phyloP scores from a whole-genome alignment of 2,329 filamentous ascomycete species.

The Hypocreales sp. region DNA sequence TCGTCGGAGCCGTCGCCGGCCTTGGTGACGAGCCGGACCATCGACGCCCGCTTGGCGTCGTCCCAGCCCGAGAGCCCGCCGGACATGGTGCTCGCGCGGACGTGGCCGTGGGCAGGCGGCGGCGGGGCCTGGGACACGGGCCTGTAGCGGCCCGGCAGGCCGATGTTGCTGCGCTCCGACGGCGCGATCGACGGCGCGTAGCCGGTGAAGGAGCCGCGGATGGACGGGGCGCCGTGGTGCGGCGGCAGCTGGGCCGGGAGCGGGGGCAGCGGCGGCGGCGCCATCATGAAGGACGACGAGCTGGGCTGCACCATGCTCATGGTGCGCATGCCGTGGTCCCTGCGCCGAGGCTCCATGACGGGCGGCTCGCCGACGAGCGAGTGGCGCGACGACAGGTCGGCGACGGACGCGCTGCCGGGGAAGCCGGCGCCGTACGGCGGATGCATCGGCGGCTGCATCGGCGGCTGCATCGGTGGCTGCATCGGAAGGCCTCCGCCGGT shows the following conservation, averaged over 20 bases:
- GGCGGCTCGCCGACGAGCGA: slow-evolving; percentile 32
- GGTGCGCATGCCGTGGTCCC: slow-evolving; percentile 41
- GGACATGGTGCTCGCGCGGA: slow-evolving; percentile 18
- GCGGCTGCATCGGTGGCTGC: slow-evolving; percentile 13
- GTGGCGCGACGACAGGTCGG: slow-evolving; percentile 25
- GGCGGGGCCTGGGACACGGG: slow-evolving; percentile 57
- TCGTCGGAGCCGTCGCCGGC: slow-evolving; percentile 29
- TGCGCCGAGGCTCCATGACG: slow-evolving; percentile 26
- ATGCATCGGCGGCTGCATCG: slow-evolving; percentile 11
- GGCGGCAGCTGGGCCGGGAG: slow-evolving; percentile 18
- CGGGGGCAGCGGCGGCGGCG: no score
- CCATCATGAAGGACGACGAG: slow-evolving; percentile 41
- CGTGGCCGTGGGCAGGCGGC: slow-evolving; percentile 13
- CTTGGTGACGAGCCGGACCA: slow-evolving; percentile 22
- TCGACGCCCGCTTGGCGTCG: slow-evolving; percentile 17
- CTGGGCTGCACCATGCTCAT: slow-evolving; percentile 75
- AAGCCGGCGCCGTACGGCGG: slow-evolving; percentile 11
- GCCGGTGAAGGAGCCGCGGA: slow-evolving; percentile 26
- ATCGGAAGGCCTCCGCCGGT: slow-evolving; percentile 11
- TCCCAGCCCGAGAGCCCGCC: slow-evolving; percentile 18
- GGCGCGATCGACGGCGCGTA: slow-evolving; percentile 90
- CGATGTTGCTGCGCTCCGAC: slow-evolving; percentile 87
- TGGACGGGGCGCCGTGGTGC: slow-evolving; percentile 14
- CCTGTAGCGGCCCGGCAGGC: slow-evolving; percentile 77
- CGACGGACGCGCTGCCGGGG: slow-evolving; percentile 23